These are phyloP conservation scores for Parachaetomium inaequale DNA, from an alignment of 495 filamentous ascomycete species.

Conservation along the genomic window DNA sequence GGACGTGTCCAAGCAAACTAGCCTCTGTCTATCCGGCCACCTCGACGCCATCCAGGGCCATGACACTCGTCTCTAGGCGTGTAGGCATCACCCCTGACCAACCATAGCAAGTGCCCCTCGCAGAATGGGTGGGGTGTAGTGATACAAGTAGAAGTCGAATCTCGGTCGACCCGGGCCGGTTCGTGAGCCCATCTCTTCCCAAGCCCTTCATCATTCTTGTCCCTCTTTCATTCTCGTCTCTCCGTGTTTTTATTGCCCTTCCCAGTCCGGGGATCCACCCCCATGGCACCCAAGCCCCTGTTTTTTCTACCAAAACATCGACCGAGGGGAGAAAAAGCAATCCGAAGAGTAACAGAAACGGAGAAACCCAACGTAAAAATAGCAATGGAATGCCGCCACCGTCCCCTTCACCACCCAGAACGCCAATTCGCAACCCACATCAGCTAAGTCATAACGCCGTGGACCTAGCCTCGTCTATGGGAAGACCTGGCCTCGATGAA, in stretches of 20 bases:
- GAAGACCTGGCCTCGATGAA: conserved; percentile 18
- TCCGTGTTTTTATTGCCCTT: conserved; percentile 7
- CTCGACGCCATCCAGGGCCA: conserved; percentile 1
- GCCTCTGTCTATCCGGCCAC: conserved; percentile 7
- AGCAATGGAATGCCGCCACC: conserved; percentile 17
- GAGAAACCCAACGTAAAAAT: background rate
- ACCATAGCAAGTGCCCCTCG: background rate
- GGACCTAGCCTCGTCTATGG: conserved; percentile 29
- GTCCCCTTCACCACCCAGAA: conserved; percentile 8
- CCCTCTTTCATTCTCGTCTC: background rate
- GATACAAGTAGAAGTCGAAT: conserved; percentile 9
- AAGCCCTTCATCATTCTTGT: background rate
- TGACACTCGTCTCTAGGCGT: conserved; percentile 5
- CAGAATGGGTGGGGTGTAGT: background rate
- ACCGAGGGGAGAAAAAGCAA: conserved; percentile 24
- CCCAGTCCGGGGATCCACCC: conserved; percentile 13
- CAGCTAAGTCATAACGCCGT: conserved; percentile 28
- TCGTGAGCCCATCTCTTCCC: background rate
- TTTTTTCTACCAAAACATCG: conserved; percentile 16
- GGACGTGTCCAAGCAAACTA: conserved; percentile 6
- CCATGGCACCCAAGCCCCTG: conserved; percentile 7
- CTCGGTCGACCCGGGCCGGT: conserved; percentile 10
- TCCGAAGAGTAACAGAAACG: background rate
- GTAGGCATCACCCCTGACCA: conserved; percentile 6
- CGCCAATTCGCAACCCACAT: conserved; percentile 29